phyloP scores from a whole-genome alignment of 805 yeast genomes.

The Saturnispora mendoncae region DNA sequence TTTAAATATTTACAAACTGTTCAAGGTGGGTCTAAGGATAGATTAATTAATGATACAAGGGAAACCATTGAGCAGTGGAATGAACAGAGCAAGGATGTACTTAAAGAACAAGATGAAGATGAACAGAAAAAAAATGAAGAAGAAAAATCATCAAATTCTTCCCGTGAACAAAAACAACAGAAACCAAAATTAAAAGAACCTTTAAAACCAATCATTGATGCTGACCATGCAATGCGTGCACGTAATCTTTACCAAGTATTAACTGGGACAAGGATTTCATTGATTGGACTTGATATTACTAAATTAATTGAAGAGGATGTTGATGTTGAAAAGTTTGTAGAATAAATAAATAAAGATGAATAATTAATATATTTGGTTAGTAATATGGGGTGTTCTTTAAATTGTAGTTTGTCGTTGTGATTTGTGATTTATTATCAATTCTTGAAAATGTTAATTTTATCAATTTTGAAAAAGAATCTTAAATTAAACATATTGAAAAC shows the following conservation, averaged over 20 bases:
- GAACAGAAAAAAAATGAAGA: background rate
- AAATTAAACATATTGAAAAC: too few species aligned
- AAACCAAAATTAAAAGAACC: background rate
- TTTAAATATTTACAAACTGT: constrained; percentile 46
- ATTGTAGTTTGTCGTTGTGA: too few species aligned
- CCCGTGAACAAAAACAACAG: background rate
- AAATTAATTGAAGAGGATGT: constrained; percentile 14
- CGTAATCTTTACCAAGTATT: constrained; percentile 10
- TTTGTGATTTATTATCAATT: too few species aligned
- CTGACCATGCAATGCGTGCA: constrained; percentile 14
- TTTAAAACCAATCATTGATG: constrained; percentile 6
- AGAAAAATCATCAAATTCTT: background rate
- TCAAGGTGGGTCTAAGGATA: constrained; percentile 60
- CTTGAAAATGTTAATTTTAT: too few species aligned
- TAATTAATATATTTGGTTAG: background rate
- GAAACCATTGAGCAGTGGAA: constrained; percentile 51
- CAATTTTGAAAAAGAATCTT: too few species aligned
- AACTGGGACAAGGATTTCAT: background rate
- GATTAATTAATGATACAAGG: constrained; percentile 44
- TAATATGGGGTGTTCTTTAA: too few species aligned
- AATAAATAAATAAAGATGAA: background rate
- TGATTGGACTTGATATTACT: constrained; percentile 6
- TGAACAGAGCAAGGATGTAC: constrained; percentile 15
- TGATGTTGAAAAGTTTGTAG: constrained; percentile 14
- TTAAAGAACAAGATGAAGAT: constrained; percentile 15